A percentile compares a stretch with the other conserved stretches of the same genome.
Conservation (phyloP, 768 basidiomycete genomes). For the Dendrothele bispora region DNA sequence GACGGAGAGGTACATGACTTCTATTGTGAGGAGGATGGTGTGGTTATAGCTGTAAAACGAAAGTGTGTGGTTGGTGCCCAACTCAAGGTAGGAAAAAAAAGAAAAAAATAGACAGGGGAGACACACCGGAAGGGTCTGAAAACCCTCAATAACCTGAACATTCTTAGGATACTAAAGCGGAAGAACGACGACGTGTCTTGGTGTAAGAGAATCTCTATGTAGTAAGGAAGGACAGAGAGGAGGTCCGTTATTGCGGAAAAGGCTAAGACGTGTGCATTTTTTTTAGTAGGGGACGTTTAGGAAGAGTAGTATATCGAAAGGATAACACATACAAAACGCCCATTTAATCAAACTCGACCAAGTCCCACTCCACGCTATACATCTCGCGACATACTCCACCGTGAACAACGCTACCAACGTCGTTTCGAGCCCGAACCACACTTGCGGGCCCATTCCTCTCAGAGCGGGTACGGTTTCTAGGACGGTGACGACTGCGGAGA, state of each 20-base stretch:
- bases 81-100: too few species aligned
- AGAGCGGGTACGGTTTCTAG: slow-evolving; percentile 80
- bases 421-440: slow-evolving; percentile 90
- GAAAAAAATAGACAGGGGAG: too few species aligned
- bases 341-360: slow-evolving; percentile 64
- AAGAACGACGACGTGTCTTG: slow-evolving; percentile 92
- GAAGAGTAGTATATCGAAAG: background rate
- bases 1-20: slow-evolving; percentile 91
- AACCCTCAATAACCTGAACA: slow-evolving; percentile 85
- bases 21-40: slow-evolving; percentile 82
- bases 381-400: slow-evolving; percentile 74
- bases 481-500: slow-evolving; percentile 75
- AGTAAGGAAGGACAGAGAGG: slow-evolving; percentile 85
- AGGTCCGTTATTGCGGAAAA: slow-evolving; percentile 88
- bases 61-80: too few species aligned
- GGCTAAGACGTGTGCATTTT: slow-evolving; percentile 47
- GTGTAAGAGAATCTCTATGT: slow-evolving; percentile 78
- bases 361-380: slow-evolving; percentile 72
- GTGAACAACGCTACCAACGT: slow-evolving; percentile 84
- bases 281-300: slow-evolving; percentile 10
- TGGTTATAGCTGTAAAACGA: too few species aligned
- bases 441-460: slow-evolving; percentile 62
- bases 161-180: slow-evolving; percentile 87
- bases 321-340: slow-evolving; percentile 70
- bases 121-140: slow-evolving; percentile 92